Evolutionary conservation across 2,329 filamentous ascomycete species (phyloP).

Genomic region (Aspergillus fischeri): DNA sequence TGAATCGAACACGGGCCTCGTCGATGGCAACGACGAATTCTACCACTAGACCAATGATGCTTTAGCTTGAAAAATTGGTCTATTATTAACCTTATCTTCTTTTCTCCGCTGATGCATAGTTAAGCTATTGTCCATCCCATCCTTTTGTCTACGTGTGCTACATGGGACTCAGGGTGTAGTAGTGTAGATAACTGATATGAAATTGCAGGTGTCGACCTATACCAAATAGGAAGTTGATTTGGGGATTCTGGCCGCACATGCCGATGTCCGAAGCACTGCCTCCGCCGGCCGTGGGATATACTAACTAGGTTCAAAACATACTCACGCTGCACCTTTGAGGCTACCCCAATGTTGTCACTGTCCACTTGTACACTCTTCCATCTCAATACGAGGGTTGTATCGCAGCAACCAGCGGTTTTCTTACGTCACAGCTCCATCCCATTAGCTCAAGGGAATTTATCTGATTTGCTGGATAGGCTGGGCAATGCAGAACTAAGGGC

Average conservation of each 20-base stretch:
- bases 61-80: background rate
- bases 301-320: background rate
- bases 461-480: background rate
- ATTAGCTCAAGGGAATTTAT: background rate
- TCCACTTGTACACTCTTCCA: too few species aligned
- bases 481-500: background rate
- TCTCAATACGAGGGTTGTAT: background rate
- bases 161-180: too few species aligned
- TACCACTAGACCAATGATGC: slow-evolving; percentile 45
- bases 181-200: too few species aligned
- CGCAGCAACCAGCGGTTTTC: background rate
- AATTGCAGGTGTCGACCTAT: background rate
- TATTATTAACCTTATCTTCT: too few species aligned
- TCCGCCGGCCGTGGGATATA: too few species aligned
- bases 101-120: rapidly evolving
- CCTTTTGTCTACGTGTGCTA: too few species aligned
- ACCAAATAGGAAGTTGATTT: too few species aligned
- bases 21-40: slow-evolving; percentile 46
- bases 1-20: slow-evolving; percentile 46
- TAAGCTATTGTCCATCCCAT: too few species aligned
- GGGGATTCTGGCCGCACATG: background rate
- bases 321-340: background rate
- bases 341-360: background rate
- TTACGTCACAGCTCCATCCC: background rate
- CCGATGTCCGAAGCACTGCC: background rate